Percentiles rank a stretch among this genome's conserved stretches.
phyloP scores from a whole-genome alignment of 805 yeast species.

The Cyberlindnera xishuangbannaensis region DNA sequence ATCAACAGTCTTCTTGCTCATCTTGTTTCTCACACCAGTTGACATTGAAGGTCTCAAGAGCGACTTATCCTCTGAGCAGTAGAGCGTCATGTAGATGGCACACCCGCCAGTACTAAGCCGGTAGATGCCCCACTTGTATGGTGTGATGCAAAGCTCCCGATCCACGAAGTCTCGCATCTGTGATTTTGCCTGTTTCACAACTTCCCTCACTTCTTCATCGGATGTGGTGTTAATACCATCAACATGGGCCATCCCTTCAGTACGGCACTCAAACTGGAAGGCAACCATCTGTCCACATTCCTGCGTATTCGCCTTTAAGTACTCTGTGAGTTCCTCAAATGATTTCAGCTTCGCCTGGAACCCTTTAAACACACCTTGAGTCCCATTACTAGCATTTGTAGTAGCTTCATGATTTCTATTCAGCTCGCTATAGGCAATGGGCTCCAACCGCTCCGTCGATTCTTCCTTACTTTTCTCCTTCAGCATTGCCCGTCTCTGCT shows the following conservation, averaged over 20 bases:
- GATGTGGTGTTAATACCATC: not conserved
- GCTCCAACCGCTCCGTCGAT: too few relatives aligned
- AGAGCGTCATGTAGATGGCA: slow-evolving; percentile 7
- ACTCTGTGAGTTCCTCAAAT: not conserved
- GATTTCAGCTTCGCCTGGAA: not conserved
- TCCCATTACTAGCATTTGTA: too few relatives aligned
- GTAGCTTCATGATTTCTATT: too few relatives aligned
- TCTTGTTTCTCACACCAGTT: slow-evolving; percentile 6
- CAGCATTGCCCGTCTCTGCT: not conserved
- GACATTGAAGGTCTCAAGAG: slow-evolving; percentile 5
- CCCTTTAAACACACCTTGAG: too few relatives aligned
- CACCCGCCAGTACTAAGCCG: slow-evolving; percentile 4
- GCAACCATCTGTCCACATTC: not conserved
- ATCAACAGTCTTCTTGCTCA: slow-evolving; percentile 4
- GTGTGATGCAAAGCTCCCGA: not conserved
- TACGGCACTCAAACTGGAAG: not conserved
- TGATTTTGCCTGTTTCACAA: slow-evolving; percentile 1
- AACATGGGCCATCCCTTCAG: not conserved
- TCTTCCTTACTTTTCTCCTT: too few relatives aligned
- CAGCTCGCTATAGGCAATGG: too few relatives aligned
- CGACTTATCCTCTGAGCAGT: slow-evolving; percentile 8
- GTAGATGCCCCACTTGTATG: slow-evolving; percentile 8
- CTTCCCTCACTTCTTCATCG: slow-evolving; percentile 1
- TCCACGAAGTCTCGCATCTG: slow-evolving; percentile 1
- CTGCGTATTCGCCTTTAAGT: not conserved